A percentile compares a stretch with the other conserved stretches of the same genome.
These are phyloP conservation scores for Xylaria acuta DNA, from an alignment of 495 filamentous ascomycete species.

Conservation along the genomic window DNA sequence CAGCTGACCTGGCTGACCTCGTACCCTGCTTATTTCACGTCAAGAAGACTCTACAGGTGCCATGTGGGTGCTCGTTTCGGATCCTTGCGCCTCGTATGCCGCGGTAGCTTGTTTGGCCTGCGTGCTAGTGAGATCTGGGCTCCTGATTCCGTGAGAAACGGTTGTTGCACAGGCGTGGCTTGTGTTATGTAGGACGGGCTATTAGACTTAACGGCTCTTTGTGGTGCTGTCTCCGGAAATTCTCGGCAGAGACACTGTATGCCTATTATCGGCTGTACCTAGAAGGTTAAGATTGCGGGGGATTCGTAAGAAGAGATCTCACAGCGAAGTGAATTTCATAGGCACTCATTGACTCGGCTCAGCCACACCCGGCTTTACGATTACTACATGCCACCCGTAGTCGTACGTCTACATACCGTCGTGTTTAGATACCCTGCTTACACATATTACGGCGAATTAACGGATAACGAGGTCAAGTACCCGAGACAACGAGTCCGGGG, in stretches of 20 bases:
- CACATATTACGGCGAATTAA: neutral
- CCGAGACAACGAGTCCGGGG: neutral
- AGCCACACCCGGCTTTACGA: neutral
- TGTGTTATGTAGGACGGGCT: neutral
- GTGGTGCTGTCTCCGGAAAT: neutral
- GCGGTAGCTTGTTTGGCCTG: neutral
- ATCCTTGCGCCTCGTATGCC: constrained; percentile 1
- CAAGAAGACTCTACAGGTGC: neutral
- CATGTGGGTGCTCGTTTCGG: constrained; percentile 7
- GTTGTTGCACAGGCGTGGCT: neutral
- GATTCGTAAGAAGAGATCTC: neutral
- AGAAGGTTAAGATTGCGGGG: neutral
- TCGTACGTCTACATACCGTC: neutral
- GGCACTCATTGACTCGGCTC: neutral
- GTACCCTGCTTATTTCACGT: neutral
- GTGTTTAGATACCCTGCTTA: neutral
- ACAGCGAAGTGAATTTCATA: neutral
- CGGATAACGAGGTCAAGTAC: neutral
- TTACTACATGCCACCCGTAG: neutral
- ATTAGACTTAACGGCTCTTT: neutral
- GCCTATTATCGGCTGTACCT: neutral
- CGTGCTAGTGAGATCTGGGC: neutral
- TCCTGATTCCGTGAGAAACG: neutral
- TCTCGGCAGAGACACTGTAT: neutral
- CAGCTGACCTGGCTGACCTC: constrained; percentile 14